A percentile compares a stretch with the other conserved stretches of the same genome.
Evolutionary conservation across 2,329 filamentous ascomycete species (phyloP).

Genomic region (Hirsutella rhossiliensis): DNA sequence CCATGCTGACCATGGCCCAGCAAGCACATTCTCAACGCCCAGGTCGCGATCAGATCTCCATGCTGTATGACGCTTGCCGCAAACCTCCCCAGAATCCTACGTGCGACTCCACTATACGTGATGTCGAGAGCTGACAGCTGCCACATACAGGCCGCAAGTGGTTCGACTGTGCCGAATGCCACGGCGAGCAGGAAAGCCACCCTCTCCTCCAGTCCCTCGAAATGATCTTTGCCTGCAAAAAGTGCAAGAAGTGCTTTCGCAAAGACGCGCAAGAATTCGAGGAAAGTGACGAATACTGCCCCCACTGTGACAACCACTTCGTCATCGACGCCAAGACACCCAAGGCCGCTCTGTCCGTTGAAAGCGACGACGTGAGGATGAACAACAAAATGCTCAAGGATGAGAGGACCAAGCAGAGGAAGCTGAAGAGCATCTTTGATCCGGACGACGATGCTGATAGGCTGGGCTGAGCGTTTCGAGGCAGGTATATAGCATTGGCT

Average conservation of each 20-base stretch:
- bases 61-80: constrained; percentile 57
- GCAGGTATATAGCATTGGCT: background rate
- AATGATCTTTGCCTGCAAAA: constrained; percentile 96
- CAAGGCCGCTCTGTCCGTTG: constrained; percentile 71
- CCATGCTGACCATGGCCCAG: constrained; percentile 31
- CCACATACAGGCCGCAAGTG: constrained; percentile 65
- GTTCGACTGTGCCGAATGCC: constrained; percentile 98
- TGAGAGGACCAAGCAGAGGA: constrained; percentile 55
- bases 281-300: constrained; percentile 96
- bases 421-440: constrained; percentile 59
- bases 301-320: constrained; percentile 98
- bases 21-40: constrained; percentile 97
- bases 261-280: constrained; percentile 90
- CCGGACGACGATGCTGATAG: constrained; percentile 63
- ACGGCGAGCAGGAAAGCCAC: constrained; percentile 70
- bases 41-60: constrained; percentile 88
- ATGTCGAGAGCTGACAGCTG: too few relatives aligned
- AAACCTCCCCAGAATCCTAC: background rate
- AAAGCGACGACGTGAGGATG: constrained; percentile 80
- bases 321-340: constrained; percentile 81
- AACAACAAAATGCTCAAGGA: constrained; percentile 90
- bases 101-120: too few relatives aligned
- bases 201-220: constrained; percentile 65
- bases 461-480: constrained; percentile 46
- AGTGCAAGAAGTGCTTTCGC: constrained; percentile 96